Conservation (phyloP, 169 alveolate genomes). For the Theileria equi region DNA sequence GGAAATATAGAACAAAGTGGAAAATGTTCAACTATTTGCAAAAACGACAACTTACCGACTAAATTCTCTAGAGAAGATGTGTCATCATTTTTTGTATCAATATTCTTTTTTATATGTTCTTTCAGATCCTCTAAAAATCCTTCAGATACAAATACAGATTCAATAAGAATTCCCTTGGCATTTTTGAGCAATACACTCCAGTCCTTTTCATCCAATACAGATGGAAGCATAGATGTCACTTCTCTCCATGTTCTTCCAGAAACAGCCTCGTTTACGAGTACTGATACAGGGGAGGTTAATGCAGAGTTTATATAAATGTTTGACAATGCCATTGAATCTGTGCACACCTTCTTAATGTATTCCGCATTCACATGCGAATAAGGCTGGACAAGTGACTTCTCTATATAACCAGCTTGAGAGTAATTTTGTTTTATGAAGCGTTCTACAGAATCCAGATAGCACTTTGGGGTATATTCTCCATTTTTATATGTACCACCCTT, state of each 20-base stretch:
- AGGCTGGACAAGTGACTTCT: conserved; percentile 8
- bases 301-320: conserved; percentile 34
- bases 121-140: conserved; percentile 25
- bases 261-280: conserved; percentile 56
- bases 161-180: conserved; percentile 36
- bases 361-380: conserved; percentile 1
- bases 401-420: conserved; percentile 52
- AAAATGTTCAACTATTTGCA: too few species aligned
- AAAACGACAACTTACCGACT: too few species aligned
- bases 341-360: conserved; percentile 1
- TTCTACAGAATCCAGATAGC: conserved; percentile 32
- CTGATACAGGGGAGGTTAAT: conserved; percentile 38
- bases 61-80: too few species aligned
- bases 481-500: conserved; percentile 50
- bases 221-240: conserved; percentile 48
- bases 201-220: conserved; percentile 18
- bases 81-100: conserved; percentile 1
- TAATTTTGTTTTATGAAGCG: conserved; percentile 20
- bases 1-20: background rate
- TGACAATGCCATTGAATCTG: conserved; percentile 26
- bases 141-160: conserved; percentile 30
- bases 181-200: conserved; percentile 1
- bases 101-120: background rate
- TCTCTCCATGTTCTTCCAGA: conserved; percentile 48
- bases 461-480: conserved; percentile 42